Evolutionary conservation across 192 early-diverging fungal genomes (phyloP), one percentile per base, ranked within the genome.

Genomic region (Coemansia sp.): DNA sequence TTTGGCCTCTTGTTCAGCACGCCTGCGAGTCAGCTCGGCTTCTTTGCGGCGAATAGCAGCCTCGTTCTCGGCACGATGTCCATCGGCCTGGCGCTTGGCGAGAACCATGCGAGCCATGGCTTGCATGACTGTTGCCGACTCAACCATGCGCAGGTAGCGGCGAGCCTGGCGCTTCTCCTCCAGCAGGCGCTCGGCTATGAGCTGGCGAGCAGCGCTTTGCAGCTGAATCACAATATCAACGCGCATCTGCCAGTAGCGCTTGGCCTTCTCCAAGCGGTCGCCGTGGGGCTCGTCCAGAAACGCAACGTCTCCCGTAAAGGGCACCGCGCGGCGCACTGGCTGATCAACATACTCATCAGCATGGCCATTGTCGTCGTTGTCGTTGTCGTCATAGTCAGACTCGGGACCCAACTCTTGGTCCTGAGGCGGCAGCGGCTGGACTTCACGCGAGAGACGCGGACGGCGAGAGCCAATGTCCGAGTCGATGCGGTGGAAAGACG

Each of bases 401-500:
- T 38, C 37, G 8, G 37, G 15, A 26, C 43, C 29, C 69, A 63
- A 41, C 23, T 59, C 53, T 10, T 65, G 56, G 31, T 67, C 74
- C 0, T 17, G 27, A 8, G 60, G 63, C 53, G 54, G 51, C 45
- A 74, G 60, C 58, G 69, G 70, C 58, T 65, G 52, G 58, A 68
- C 66, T 56, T 81, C 60, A 56, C 58, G 57, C 53, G 65, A 67
- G 60, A 59, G 35, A n/a, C 60, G 59, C 19, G 67, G 76, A 4
- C 61, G 57, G 21, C 70, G 50, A 33, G 29, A 51, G 49, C 70
- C 70, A 27, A 78, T 77, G 39, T 63, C 63, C 11, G 71, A 75
- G 36, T 90, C 85, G 38, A 99, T 84, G 56, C 85, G 87, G 29
- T 87, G 82, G 68, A 99, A 99, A 40, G 88, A 85, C 22, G 94